Conservation (phyloP, 805 yeast species). For the Kuraishia cidri region DNA sequence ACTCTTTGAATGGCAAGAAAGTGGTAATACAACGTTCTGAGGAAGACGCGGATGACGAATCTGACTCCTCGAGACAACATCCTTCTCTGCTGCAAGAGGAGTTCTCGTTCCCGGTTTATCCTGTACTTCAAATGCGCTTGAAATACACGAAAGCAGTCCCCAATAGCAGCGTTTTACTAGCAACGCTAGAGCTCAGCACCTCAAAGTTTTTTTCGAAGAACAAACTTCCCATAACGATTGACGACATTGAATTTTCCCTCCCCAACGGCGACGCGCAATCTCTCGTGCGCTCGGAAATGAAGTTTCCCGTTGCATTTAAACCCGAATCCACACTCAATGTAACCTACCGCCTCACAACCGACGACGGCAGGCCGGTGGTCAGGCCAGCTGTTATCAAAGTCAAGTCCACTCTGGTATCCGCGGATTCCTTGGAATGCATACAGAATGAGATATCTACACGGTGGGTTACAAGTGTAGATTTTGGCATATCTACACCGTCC, state of each 20-base stretch:
- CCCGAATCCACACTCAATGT: conserved; percentile 11
- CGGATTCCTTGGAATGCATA: no score
- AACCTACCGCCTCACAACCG: conserved; percentile 16
- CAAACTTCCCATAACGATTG: neutral
- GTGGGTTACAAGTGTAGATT: no score
- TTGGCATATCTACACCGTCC: no score
- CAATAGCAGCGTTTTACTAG: conserved; percentile 1
- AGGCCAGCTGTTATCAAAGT: conserved; percentile 14
- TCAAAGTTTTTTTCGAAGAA: conserved; percentile 3
- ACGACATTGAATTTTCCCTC: neutral
- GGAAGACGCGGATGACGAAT: no score
- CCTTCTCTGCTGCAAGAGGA: conserved; percentile 1
- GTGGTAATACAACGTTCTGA: no score
- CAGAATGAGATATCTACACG: no score
- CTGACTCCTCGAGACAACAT: neutral
- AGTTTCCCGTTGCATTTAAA: conserved; percentile 23
- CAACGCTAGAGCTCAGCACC: conserved; percentile 4
- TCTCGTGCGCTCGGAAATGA: neutral
- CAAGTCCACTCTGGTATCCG: conserved; percentile 1
- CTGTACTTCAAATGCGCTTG: conserved; percentile 5
- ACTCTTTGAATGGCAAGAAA: no score
- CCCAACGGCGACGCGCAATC: conserved; percentile 1
- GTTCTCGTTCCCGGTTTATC: conserved; percentile 1
- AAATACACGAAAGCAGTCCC: conserved; percentile 4
- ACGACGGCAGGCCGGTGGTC: conserved; percentile 15